Evolutionary conservation across 208 protist genomes (phyloP), one percentile per base, ranked within the genome.

Genomic region (Leishmania braziliensis): DNA sequence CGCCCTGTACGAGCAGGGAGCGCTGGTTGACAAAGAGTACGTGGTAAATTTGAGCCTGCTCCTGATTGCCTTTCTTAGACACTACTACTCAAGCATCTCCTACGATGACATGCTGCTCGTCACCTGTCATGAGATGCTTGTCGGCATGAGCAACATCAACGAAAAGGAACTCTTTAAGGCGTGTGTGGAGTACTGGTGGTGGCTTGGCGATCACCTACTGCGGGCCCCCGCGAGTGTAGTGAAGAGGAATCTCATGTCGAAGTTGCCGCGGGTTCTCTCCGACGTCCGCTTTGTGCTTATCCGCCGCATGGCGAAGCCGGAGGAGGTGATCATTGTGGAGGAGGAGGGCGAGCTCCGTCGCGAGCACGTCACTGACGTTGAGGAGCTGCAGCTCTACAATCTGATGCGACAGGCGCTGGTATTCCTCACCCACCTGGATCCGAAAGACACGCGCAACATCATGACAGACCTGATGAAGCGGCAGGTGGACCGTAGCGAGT

Each of bases 171-270:
- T 99, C 29, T 99, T 99, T 87, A 99, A 99, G 91, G 98, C 99
- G 43, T 99, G 98, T 87, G 91, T 99, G n/a, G 99, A 99, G 81
- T 99, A 99, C 87, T 99, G 99, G 99, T 95, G 96, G 88, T 95
- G 83, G 78, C 89, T 99, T 3, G 92, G 95, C 10, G 91, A 96
- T 39, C 78, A 85, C 62, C 76, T 96, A 8, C 75, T 96, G 36
- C 84, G 86, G 3, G 86, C 87, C 0, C 68, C 86, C 16, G 73
- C 89, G 16, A 88, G 85, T 50, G 84, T 78, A 16, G 86, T 88
- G 79, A 94, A 94, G 87, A 80, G 84, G 54, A 91, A 86, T 48
- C 79, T 97, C n/a, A 81, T 90, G 79, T 78, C 81, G 26, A 93
- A 95, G 84, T 88, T 97, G 68, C 50, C 58, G 33, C 60, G 81